A percentile compares a stretch with the other conserved stretches of the same genome.
Evolutionary conservation across 179 eudicot genomes (phyloP).

Genomic region (Pouteria campechiana): DNA sequence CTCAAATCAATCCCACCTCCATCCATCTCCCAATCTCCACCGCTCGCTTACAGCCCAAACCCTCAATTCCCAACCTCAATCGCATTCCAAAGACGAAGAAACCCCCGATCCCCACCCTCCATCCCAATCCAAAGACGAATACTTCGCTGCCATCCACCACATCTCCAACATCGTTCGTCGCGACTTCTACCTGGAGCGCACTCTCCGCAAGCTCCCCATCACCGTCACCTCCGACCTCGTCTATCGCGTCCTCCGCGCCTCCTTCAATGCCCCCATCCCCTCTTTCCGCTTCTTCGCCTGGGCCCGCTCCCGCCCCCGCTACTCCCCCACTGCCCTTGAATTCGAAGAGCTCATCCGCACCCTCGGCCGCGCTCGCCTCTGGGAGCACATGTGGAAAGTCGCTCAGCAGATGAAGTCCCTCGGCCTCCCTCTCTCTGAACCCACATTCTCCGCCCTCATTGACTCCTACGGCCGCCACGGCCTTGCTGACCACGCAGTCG

Average conservation of each 20-base stretch:
- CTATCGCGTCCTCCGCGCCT: constrained; percentile 71
- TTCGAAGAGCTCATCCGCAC: constrained; percentile 62
- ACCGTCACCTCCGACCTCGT: constrained; percentile 65
- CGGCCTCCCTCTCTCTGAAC: constrained; percentile 29
- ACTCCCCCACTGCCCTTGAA: constrained; percentile 67
- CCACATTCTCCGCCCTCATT: constrained; percentile 49
- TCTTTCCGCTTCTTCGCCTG: constrained; percentile 88
- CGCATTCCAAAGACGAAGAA: too few species aligned
- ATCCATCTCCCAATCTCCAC: too few species aligned
- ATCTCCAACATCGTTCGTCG: constrained; percentile 87
- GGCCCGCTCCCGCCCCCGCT: constrained; percentile 55
- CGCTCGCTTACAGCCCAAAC: too few species aligned
- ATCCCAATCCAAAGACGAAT: constrained; percentile 63
- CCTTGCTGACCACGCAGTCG: constrained; percentile 60
- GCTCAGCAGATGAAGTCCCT: constrained; percentile 40
- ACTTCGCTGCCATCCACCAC: constrained; percentile 81
- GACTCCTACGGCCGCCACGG: constrained; percentile 70
- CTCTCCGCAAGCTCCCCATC: constrained; percentile 62
- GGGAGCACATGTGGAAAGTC: constrained; percentile 98
- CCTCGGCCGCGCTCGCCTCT: constrained; percentile 51
- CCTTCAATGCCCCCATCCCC: constrained; percentile 40
- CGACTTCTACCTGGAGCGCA: constrained; percentile 77
- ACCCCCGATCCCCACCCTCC: too few species aligned
- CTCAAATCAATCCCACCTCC: too few species aligned
- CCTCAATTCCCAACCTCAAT: too few species aligned